phyloP scores from a whole-genome alignment of 192 early-diverging fungal species.

The Linnemannia schmuckeri region DNA sequence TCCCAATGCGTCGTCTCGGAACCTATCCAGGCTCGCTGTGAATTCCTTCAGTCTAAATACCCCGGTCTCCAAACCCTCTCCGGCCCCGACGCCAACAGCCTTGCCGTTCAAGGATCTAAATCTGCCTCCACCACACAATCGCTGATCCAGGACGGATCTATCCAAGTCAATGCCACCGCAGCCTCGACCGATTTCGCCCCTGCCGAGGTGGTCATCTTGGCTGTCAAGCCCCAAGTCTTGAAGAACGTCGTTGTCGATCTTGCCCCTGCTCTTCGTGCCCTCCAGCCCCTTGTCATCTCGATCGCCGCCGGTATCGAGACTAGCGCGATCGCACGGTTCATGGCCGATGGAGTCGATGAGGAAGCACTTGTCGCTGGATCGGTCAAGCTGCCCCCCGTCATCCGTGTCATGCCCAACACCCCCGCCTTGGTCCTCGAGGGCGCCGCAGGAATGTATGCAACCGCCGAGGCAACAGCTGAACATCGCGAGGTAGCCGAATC shows the following conservation, averaged over 20 bases:
- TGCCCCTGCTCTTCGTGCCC: constrained; percentile 60
- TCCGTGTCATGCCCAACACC: constrained; percentile 97
- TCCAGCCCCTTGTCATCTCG: constrained; percentile 81
- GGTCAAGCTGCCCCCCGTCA: constrained; percentile 63
- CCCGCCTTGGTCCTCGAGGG: constrained; percentile 91
- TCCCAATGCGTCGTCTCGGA: constrained; percentile 85
- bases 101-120: constrained; percentile 41
- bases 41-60: constrained; percentile 77
- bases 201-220: constrained; percentile 84
- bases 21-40: constrained; percentile 74
- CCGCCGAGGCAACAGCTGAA: constrained; percentile 65
- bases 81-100: constrained; percentile 33
- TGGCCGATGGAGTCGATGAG: constrained; percentile 49
- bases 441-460: constrained; percentile 88
- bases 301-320: constrained; percentile 93
- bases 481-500: constrained; percentile 79
- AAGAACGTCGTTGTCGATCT: constrained; percentile 77
- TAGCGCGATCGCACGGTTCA: constrained; percentile 83
- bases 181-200: constrained; percentile 34
- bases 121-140: constrained; percentile 62
- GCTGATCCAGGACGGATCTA: constrained; percentile 65
- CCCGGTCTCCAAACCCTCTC: constrained; percentile 61
- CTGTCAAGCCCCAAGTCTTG: constrained; percentile 94
- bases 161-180: constrained; percentile 41
- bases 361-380: background rate